Evolutionary conservation across 1,284 basidiomycete species (phyloP).

Genomic region (Salmacisia buchloeana): DNA sequence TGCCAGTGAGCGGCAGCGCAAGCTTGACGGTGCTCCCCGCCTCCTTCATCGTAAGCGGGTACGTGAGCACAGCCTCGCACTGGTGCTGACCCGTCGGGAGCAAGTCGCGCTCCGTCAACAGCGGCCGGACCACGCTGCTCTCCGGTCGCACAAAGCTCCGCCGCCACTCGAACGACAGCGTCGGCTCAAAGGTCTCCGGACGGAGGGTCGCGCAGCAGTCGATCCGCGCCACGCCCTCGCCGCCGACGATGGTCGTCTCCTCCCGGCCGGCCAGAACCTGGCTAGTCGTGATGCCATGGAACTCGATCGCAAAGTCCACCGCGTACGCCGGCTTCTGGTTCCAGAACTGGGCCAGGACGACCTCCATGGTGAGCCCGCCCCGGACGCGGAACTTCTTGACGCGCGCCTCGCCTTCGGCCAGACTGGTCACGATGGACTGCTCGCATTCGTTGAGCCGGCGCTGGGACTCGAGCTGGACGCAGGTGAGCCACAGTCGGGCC

Average conservation of each 20-base stretch:
- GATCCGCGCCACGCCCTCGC: slow-evolving; percentile 43
- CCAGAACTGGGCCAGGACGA: slow-evolving; percentile 51
- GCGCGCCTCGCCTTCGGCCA: slow-evolving; percentile 48
- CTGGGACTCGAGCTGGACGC: slow-evolving; percentile 48
- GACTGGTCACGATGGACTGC: slow-evolving; percentile 41
- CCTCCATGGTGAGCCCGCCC: slow-evolving; percentile 48
- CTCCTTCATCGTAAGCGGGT: slow-evolving; percentile 42
- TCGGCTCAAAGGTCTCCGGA: slow-evolving; percentile 44
- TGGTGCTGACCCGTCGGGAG: slow-evolving; percentile 44
- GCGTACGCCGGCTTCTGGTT: slow-evolving; percentile 44
- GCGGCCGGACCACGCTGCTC: slow-evolving; percentile 32
- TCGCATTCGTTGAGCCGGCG: slow-evolving; percentile 44
- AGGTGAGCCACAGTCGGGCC: slow-evolving; percentile 49
- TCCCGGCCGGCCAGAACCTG: slow-evolving; percentile 33
- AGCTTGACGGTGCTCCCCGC: slow-evolving; percentile 36
- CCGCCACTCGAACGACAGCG: slow-evolving; percentile 44
- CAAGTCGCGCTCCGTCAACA: slow-evolving; percentile 38
- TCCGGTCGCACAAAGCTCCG: slow-evolving; percentile 44
- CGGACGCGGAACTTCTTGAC: slow-evolving; percentile 44
- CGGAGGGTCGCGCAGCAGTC: slow-evolving; percentile 40
- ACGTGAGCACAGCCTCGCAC: slow-evolving; percentile 48
- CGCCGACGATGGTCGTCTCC: slow-evolving; percentile 43
- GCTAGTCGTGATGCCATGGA: slow-evolving; percentile 45
- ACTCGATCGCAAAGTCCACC: slow-evolving; percentile 47
- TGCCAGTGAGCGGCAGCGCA: slow-evolving; percentile 37